A percentile compares a stretch with the other conserved stretches of the same genome.
These are phyloP conservation scores for Colletotrichum sp. DNA, from an alignment of 2,329 filamentous ascomycete genomes.

Conservation along the genomic window DNA sequence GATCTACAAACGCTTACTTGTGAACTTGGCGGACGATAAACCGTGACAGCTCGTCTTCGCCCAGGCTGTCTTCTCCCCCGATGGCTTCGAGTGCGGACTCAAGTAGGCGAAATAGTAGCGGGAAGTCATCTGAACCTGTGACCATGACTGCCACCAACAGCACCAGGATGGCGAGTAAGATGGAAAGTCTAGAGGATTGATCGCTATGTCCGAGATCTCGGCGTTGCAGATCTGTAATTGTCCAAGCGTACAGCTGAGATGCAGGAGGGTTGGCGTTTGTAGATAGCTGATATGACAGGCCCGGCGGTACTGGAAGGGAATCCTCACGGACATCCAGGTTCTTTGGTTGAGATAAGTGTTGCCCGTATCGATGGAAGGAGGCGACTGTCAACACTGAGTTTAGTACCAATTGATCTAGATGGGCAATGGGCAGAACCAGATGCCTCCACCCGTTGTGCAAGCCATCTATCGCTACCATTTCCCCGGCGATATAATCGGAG, in stretches of 20 bases:
- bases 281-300: not conserved
- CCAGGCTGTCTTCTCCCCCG: constrained; percentile 24
- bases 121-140: constrained; percentile 30
- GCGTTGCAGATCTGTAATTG: not conserved
- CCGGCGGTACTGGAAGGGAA: not conserved
- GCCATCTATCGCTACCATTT: constrained; percentile 28
- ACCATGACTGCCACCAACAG: constrained; percentile 28
- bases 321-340: not conserved
- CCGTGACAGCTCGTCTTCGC: constrained; percentile 10
- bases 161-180: constrained; percentile 25
- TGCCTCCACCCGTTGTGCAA: constrained; percentile 26
- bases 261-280: not conserved
- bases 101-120: constrained; percentile 25
- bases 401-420: constrained; percentile 14
- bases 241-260: not conserved
- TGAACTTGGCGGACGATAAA: not conserved
- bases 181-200: not conserved
- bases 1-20: not conserved
- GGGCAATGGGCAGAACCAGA: constrained; percentile 25
- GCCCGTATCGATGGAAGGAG: not conserved
- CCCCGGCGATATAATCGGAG: constrained; percentile 23
- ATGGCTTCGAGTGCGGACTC: constrained; percentile 30
- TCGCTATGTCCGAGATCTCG: not conserved
- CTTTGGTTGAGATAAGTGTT: not conserved
- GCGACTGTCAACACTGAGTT: constrained; percentile 15